A percentile compares a stretch with the other conserved stretches of the same genome.
These are phyloP conservation scores for Tephrocybe sp. DNA, from an alignment of 768 basidiomycete species.

Conservation along the genomic window DNA sequence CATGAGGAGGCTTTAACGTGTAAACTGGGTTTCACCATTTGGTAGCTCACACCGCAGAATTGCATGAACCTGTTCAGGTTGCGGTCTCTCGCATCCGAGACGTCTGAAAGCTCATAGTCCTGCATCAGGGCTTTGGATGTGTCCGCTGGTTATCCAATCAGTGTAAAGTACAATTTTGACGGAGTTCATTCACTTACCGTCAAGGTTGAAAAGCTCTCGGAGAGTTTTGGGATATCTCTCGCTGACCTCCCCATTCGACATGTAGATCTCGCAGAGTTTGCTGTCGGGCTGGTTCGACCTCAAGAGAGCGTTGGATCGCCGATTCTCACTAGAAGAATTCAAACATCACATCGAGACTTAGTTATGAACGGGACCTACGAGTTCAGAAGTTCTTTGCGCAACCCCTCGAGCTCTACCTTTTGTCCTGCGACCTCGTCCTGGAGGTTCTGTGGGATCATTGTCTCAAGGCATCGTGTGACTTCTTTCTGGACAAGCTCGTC, in stretches of 20 bases:
- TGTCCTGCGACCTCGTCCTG: constrained; percentile 48
- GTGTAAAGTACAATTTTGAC: neutral
- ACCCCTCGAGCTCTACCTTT: constrained; percentile 43
- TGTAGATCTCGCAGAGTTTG: constrained; percentile 46
- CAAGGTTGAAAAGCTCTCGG: constrained; percentile 47
- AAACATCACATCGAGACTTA: neutral
- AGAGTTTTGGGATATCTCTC: constrained; percentile 51
- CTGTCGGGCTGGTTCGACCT: constrained; percentile 40
- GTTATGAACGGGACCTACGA: constrained; percentile 41
- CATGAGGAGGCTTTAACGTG: neutral
- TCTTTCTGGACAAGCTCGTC: constrained; percentile 50
- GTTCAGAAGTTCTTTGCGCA: constrained; percentile 51
- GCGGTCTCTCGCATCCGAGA: constrained; percentile 39
- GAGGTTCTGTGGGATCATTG: constrained; percentile 46
- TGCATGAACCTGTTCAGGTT: constrained; percentile 59
- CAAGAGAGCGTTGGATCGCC: constrained; percentile 50
- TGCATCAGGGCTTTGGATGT: constrained; percentile 32
- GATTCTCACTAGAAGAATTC: constrained; percentile 48
- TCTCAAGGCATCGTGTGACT: constrained; percentile 46
- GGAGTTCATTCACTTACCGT: no score
- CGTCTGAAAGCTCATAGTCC: constrained; percentile 38
- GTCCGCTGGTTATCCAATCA: constrained; percentile 22
- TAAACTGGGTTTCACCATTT: constrained; percentile 41
- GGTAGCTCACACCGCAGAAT: constrained; percentile 56
- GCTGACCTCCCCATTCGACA: constrained; percentile 47